Evolutionary conservation across 2,329 filamentous ascomycete species (phyloP), one percentile per base, ranked within the genome.

Genomic region (Aspergillus thermomutatus): DNA sequence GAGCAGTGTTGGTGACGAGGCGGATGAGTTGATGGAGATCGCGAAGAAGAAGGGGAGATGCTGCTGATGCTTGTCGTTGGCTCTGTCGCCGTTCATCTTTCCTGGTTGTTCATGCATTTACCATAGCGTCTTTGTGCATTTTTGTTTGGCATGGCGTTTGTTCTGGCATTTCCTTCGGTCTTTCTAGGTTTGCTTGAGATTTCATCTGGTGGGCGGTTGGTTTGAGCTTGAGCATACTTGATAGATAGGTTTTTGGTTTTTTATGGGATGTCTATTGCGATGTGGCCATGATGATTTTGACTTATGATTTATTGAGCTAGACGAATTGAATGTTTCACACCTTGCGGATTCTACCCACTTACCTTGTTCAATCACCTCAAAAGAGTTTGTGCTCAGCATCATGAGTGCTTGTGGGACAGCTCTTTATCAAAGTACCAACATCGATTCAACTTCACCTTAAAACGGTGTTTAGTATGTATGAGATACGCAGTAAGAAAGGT

Each of bases 1-100:
- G 61, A 75, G 77, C 67, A 75, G 75, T 71, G 66, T 72, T 41
- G 72, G 71, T 3, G 73, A 74, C 27, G 70, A 69, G 9, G 65
- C 68, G 45, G 66, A 72, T 58, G 58, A 67, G 52, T 49, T 65
- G 40, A 68, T 70, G 45, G 71, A 68, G 51, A 68, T 67, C 52
- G 69, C 62, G 40, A 71, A 68, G 61, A 68, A 63, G 59, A 70
- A 69, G 53, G 69, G 72, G n/a, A 66, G 68, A 54, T 79, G 77
- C 56, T 80, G 77, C 65, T 79, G 64, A 75, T 14, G 46, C 8
- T 46, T 37, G 41, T 27, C 14, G 31, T 17, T 34, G 28, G 11
- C 31, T 17, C 14, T n/a, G 14, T 17, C 31, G 31, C 31, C 17
- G 31, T 37, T 34, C 5, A 34, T 34, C 14, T 55, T 31, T 27